Percentiles rank a stretch among this genome's conserved stretches.
Conservation (phyloP, 495 filamentous ascomycete species). For the Choiromyces venosus region DNA sequence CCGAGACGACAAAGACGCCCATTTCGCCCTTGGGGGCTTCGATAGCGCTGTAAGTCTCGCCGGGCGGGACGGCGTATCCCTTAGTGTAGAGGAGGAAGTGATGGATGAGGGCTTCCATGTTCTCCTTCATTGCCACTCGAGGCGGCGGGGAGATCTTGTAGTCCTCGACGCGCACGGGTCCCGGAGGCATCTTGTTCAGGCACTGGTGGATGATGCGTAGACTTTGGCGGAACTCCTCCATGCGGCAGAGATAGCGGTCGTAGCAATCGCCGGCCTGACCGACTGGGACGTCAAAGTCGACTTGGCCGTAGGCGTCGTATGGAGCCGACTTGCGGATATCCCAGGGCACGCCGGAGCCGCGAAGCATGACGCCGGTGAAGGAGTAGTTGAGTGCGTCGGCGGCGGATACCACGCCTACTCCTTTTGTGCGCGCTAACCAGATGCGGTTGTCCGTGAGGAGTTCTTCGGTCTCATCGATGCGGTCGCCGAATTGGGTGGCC, state of each 20-base stretch:
- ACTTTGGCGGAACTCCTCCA: slow-evolving; percentile 98
- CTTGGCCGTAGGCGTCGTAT: slow-evolving; percentile 95
- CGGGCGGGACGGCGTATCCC: slow-evolving; percentile 94
- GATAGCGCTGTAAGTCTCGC: slow-evolving; percentile 95
- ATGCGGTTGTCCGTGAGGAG: slow-evolving; percentile 99
- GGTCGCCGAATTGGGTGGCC: slow-evolving; percentile 98
- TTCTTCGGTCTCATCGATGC: slow-evolving; percentile 98
- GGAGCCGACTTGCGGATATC: slow-evolving; percentile 92
- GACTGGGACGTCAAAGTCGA: slow-evolving; percentile 97
- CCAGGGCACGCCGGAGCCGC: slow-evolving; percentile 95
- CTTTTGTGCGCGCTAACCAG: slow-evolving; percentile 89
- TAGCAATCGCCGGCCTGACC: slow-evolving; percentile 98
- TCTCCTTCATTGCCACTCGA: slow-evolving; percentile 98
- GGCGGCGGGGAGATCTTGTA: slow-evolving; percentile 98
- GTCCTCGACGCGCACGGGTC: slow-evolving; percentile 90
- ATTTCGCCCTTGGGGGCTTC: slow-evolving; percentile 99
- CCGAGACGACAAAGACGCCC: slow-evolving; percentile 95
- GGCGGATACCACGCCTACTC: slow-evolving; percentile 84
- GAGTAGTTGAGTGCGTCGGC: slow-evolving; percentile 90
- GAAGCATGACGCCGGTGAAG: slow-evolving; percentile 96
- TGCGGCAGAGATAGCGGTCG: slow-evolving; percentile 96
- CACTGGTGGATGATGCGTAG: slow-evolving; percentile 98
- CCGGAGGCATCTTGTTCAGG: slow-evolving; percentile 95
- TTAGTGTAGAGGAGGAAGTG: slow-evolving; percentile 99
- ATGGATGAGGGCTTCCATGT: slow-evolving; percentile 99